Conservation (phyloP, 805 yeast genomes). For the Brettanomyces bruxellensis region DNA sequence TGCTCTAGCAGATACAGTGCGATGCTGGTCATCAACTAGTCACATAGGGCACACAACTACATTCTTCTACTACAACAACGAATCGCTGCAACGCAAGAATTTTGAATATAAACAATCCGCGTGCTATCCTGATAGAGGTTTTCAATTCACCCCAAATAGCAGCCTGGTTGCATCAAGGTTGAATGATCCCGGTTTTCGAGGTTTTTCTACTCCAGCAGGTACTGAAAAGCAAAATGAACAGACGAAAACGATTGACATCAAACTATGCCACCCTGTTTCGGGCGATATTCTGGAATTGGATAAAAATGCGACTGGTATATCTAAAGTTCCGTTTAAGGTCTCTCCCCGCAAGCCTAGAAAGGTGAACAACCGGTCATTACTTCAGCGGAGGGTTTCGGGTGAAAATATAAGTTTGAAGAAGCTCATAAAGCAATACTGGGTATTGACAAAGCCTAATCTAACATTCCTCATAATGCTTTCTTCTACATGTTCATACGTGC, state of each 20-base stretch:
- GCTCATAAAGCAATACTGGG: conserved; percentile 54
- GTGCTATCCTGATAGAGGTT: not conserved
- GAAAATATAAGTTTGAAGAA: conserved; percentile 26
- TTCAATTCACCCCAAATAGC: conserved; percentile 21
- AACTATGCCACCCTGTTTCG: conserved; percentile 29
- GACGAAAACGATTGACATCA: not conserved
- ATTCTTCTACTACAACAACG: conserved; percentile 13
- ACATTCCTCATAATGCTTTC: conserved; percentile 84
- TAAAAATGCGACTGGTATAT: not conserved
- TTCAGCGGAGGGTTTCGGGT: conserved; percentile 17
- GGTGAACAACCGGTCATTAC: conserved; percentile 11
- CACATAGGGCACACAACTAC: too few relatives aligned
- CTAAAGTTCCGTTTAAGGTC: conserved; percentile 49
- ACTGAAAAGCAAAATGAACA: not conserved
- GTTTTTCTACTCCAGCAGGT: not conserved
- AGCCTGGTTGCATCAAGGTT: conserved; percentile 2
- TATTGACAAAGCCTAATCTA: conserved; percentile 83
- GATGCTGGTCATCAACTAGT: too few relatives aligned
- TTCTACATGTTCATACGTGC: conserved; percentile 87
- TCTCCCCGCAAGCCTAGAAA: conserved; percentile 26
- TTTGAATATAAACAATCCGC: conserved; percentile 1
- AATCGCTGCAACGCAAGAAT: conserved; percentile 5
- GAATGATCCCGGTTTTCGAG: conserved; percentile 3
- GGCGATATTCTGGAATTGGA: not conserved
- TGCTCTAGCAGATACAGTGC: too few relatives aligned